Base-by-base conservation (phyloP, 2,329 filamentous ascomycete genomes). In the Colletotrichum ledebouriae region DNA sequence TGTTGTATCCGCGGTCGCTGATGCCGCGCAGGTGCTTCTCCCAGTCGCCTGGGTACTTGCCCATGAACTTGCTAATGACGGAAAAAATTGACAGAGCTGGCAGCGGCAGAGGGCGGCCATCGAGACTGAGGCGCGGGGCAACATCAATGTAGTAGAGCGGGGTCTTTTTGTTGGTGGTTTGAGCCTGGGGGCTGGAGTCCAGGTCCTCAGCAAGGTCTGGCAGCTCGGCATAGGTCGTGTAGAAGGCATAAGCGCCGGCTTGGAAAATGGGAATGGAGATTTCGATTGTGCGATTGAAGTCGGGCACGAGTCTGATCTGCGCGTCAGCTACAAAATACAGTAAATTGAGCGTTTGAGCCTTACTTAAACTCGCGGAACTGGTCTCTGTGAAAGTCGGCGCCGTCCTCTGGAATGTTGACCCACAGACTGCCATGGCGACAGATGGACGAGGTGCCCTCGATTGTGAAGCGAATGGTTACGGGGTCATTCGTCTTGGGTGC, bases 61-160 rank as follows among this genome's bases (percentile, higher is more conserved):
- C 96, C 93, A 99, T 97, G 82, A 98, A 98, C 81, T 99, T 99
- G 77, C 95, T 98, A 71, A 99, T 93, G 63, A 95, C 87, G 11
- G 96, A 98, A 81, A 98, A 97, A 72, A 98, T 87, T 13, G 94
- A 97, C 57, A 99, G 84, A 1, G 95, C 93, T 73, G 96, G 90
- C 73, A 98, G 85, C 1, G 96, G 94, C 73, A 99, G 81, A 10
- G 89, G 87, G 53, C 89, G 84, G 63, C 90, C 90, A 62, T 93
- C 90, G 65, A 98, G 86, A 11, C 86, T 88, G 72, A 99, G 85
- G 34, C 87, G 87, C 0, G 97, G 96, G 17, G 92, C 92, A 44
- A 99, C 93, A 86, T 98, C 94, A 77, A 99, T 93, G 82, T 98
- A 98, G 84, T 95, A 95, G 66, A 89, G 85, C 15, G 89, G 86